Base-by-base conservation (phyloP, 768 basidiomycete genomes). In the Phlebiopsis gigantea region DNA sequence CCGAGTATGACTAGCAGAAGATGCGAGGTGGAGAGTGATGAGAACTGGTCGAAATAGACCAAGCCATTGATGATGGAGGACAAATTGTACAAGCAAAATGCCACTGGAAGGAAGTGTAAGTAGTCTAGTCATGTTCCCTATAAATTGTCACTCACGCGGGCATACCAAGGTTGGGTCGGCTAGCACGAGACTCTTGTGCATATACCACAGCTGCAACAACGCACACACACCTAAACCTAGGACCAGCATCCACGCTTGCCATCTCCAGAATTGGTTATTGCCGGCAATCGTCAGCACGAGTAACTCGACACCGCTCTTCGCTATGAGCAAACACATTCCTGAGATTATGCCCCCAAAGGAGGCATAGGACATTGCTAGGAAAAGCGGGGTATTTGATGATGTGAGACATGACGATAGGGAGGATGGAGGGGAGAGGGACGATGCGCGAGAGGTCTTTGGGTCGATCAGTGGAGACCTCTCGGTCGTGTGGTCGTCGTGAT, bases 81-180 rank as follows among this genome's bases (percentile, higher is more conserved):
- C 14, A 95, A 69, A 68, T 96, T 98, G 73, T 96, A 98, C 70
- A 93, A 92, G 70, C 93, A 96, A 72, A 96, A 98, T 5, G 93
- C 93, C 67, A 92, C 85, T 83, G 63, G 24, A 53, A 58, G 65
- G 50, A 54, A n/a, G n/a, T n/a, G n/a, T n/a, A n/a, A n/a, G n/a
- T 69, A 5, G 44, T 25, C n/a, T 19, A 21, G 19, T 19, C 21
- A 45, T 19, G 44, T 19, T 4, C 44, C n/a, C 12, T 2, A 21
- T 22, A 46, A 46, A 15, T 24, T 15, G 46, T 48, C 9, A 79
- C 88, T 73, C 66, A 89, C 88, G 79, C 48, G 92, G 92, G 68
- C 91, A 93, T 29, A 94, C 89, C 47, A 93, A 71, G 0, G 88
- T 92, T 1, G 93, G 93, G 66, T 90, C 85, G 9, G 89, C 91